phyloP scores from a whole-genome alignment of 768 basidiomycete genomes.

The Russula olivacea region DNA sequence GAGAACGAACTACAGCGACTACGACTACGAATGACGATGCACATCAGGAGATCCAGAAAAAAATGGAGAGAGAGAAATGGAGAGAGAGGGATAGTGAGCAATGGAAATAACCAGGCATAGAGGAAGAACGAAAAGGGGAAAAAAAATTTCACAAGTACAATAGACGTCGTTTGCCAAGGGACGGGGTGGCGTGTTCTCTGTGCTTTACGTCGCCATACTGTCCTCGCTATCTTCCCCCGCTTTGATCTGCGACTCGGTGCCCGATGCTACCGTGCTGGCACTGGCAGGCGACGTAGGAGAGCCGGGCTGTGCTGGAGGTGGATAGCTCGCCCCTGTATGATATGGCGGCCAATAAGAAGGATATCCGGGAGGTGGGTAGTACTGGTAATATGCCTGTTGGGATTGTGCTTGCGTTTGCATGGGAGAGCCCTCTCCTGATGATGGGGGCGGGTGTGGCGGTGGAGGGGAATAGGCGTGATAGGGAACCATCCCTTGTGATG shows the following conservation, averaged over 20 bases:
- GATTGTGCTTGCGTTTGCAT: constrained; percentile 8
- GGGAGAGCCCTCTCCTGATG: constrained; percentile 11
- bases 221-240: constrained; percentile 21
- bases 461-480: constrained; percentile 10
- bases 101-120: constrained; percentile 9
- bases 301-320: constrained; percentile 14
- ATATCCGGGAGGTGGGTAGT: constrained; percentile 23
- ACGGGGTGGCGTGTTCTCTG: neutral
- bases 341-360: constrained; percentile 24
- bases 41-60: constrained; percentile 14
- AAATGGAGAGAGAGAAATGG: neutral
- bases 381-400: constrained; percentile 21
- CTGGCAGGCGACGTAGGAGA: constrained; percentile 22
- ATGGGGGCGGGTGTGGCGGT: constrained; percentile 1
- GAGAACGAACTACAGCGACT: neutral
- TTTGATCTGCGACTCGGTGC: constrained; percentile 22
- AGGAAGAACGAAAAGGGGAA: neutral
- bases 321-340: constrained; percentile 3
- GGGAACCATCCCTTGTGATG: constrained; percentile 11
- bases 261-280: constrained; percentile 19
- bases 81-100: neutral
- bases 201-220: constrained; percentile 12
- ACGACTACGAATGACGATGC: neutral
- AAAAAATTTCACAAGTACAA: constrained; percentile 12
- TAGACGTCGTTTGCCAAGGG: neutral